Base-by-base conservation (phyloP, 2,329 filamentous ascomycete genomes). In the Rhynchosporium graminicola region DNA sequence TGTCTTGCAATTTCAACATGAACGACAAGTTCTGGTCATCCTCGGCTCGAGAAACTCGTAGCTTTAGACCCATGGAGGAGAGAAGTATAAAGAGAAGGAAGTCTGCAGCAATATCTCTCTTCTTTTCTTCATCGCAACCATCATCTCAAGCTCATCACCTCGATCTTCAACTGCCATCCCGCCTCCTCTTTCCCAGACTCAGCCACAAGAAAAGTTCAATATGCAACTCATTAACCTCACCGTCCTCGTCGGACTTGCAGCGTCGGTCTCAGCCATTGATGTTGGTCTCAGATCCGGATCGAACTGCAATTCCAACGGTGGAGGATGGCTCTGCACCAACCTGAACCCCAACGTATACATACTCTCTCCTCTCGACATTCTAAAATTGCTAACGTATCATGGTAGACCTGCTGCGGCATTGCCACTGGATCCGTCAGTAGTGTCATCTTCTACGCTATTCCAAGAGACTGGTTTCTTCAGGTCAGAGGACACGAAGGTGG, bases 401-500 rank as follows among this genome's bases (percentile, higher is more conserved):
- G 3, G 15, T 15, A 52, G 48, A 26, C 15, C 6, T 52, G 48
- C 31, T 52, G 48, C 33, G 48, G 48, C 36, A 10, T 52, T n/a
- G 31, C 29, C 6, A 36, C 48, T 15, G 48, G 48, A 38, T 20
- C 29, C 3, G 6, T 9, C 48, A 20, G 6, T 9, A 52, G 48
- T 52, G 5, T 52, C 48, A 31, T 52, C 15, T 52, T 52, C 48
- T 52, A 52, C 31, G 48, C 48, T 38, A 15, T 52, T 31, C 48
- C 48, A 8, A 52, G 13, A 15, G 43, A 56, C 36, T 56, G 52
- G 52, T 29, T 43, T 20, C 10, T 56, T 20, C 26, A 56, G 12
- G 4, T 56, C 20, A 56, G 52, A 56, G 52, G 52, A 45, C 52
- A 56, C 26, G 52, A 56, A 38, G 52, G 52, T 56, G 52, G 52